A percentile compares a stretch with the other conserved stretches of the same genome.
Evolutionary conservation across 768 basidiomycete genomes (phyloP).

Genomic region (Termitomyces sp.): DNA sequence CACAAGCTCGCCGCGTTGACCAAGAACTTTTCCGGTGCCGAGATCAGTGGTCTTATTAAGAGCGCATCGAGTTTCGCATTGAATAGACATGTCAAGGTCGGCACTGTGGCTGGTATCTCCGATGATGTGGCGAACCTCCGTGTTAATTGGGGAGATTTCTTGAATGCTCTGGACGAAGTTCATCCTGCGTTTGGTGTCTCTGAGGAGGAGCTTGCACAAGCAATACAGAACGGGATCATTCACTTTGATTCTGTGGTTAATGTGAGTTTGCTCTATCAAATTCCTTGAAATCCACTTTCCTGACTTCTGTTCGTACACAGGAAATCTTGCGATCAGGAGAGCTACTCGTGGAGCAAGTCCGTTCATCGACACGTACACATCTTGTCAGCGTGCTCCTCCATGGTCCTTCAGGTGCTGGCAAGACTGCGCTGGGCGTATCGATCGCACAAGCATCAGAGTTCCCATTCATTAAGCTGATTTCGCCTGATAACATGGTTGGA

Average conservation of each 20-base stretch:
- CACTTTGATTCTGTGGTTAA: conserved; percentile 75
- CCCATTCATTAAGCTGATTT: conserved; percentile 97
- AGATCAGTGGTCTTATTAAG: conserved; percentile 94
- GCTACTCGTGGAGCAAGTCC: conserved; percentile 92
- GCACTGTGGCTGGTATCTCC: conserved; percentile 94
- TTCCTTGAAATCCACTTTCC: not conserved
- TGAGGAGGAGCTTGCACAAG: conserved; percentile 90
- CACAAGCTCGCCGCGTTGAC: conserved; percentile 76
- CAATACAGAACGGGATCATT: conserved; percentile 96
- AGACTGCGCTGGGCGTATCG: conserved; percentile 91
- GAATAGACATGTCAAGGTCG: conserved; percentile 95
- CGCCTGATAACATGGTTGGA: conserved; percentile 96
- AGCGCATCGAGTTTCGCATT: conserved; percentile 98
- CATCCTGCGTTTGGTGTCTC: conserved; percentile 97
- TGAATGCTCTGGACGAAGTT: conserved; percentile 89
- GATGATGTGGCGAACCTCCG: conserved; percentile 93
- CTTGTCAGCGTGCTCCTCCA: conserved; percentile 88
- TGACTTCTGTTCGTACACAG: conserved; percentile 37
- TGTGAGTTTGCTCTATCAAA: conserved; percentile 41
- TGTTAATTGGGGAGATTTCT: conserved; percentile 83
- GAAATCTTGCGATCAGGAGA: conserved; percentile 82
- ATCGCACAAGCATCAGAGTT: conserved; percentile 93
- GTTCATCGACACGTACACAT: conserved; percentile 84
- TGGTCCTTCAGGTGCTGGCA: conserved; percentile 88
- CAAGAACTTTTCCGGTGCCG: conserved; percentile 98